Percentiles rank a stretch among this genome's conserved stretches.
Evolutionary conservation across 345 rosid genomes (phyloP).

Genomic region (Rhodamnia rubescens): DNA sequence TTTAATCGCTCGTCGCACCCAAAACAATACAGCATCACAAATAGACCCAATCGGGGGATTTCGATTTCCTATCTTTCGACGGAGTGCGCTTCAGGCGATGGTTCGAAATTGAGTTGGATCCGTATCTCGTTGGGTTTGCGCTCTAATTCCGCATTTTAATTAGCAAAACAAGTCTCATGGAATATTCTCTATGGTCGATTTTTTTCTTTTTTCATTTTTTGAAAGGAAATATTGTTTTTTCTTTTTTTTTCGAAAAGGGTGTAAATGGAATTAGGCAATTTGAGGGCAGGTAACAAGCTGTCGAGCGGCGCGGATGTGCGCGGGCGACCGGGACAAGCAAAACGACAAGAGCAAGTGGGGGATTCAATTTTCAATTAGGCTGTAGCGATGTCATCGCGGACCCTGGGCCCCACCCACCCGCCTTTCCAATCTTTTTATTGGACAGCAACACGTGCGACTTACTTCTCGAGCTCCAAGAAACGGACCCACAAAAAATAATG

Average conservation of each 20-base stretch:
- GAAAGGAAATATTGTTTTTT: background rate
- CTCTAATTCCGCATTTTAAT: background rate
- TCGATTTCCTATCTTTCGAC: background rate
- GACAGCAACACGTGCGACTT: background rate
- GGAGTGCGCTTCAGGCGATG: background rate
- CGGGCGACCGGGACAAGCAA: background rate
- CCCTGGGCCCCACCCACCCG: background rate
- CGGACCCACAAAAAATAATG: background rate
- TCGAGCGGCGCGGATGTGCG: background rate
- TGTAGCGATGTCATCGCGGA: background rate
- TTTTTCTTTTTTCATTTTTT: fast-evolving
- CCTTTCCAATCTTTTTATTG: background rate
- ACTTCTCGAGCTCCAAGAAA: background rate
- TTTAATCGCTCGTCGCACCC: no score
- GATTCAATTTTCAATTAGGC: background rate
- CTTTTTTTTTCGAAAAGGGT: background rate
- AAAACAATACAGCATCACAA: no score
- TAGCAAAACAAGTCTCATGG: background rate
- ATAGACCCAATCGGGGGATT: no score
- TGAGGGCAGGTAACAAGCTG: background rate
- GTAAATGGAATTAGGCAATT: background rate
- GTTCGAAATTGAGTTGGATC: background rate
- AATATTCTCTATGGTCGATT: background rate
- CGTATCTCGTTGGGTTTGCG: fast-evolving
- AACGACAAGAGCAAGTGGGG: background rate